Base-by-base conservation (phyloP, 345 rosid species). In the Geranium brycei region DNA sequence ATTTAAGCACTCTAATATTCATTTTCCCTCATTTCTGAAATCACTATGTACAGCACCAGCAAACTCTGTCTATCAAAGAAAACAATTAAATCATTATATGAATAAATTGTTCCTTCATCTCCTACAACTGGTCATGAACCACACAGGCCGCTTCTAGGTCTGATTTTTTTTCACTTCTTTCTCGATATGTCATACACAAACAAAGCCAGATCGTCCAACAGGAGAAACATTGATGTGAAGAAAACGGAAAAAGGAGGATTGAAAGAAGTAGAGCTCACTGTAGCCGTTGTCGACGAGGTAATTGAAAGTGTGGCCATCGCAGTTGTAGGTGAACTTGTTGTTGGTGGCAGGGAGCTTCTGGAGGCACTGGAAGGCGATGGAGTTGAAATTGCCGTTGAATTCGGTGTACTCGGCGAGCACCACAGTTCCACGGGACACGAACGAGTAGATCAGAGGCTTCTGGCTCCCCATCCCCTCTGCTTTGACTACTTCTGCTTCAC, bases 281-380 rank as follows among this genome's bases (percentile, higher is more conserved):
- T 18, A 76, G 65, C 77, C 74, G 58, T 73, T 73, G 17, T 76
- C 77, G 18, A 76, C 77, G 35, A 76, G 80, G 62, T 69, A 76
- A 58, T 72, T 72, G 72, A 76, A 76, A 41, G 77, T 76, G 65
- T 76, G 80, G 7, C 62, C 76, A 56, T 76, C 74, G 23, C 80
- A 76, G 65, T 73, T 76, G 77, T 76, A 76, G 15, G 80, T 76
- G 40, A 76, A 76, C 72, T 76, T 76, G 69, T 76, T 76, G 51
- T 69, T 72, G 17, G 76, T 66, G 31, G 80, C 62, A 6, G 77
- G 77, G 19, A 76, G 80, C 47, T 76, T 76, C 71, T 76, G 80
- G n/a, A 76, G 80, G 66, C 80, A 76, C 64, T 76, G 80, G 28
- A 64, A 64, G 31, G 80, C 80, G 30, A 76, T 76, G 65, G 74